A percentile compares a stretch with the other conserved stretches of the same genome.
Evolutionary conservation across 1,284 basidiomycete species (phyloP).

Genomic region (Calocybe gambosa): DNA sequence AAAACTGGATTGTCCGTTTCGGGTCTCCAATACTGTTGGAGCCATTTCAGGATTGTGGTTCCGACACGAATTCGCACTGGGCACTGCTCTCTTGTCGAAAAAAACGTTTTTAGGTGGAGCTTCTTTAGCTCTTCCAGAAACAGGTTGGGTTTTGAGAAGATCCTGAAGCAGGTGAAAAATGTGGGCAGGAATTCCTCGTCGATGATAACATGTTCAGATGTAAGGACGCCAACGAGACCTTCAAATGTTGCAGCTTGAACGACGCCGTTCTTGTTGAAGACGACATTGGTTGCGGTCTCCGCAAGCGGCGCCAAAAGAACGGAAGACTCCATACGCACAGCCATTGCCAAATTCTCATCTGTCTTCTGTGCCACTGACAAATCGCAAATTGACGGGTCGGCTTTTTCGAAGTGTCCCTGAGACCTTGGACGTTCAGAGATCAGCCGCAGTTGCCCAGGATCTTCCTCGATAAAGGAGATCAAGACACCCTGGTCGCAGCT

Average conservation of each 20-base stretch:
- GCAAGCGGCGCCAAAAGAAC: constrained; percentile 2
- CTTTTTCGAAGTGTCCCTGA: too few species aligned
- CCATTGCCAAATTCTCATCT: too few species aligned
- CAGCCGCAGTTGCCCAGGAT: background rate
- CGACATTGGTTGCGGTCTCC: constrained; percentile 14
- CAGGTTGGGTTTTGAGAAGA: constrained; percentile 57
- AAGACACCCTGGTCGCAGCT: background rate
- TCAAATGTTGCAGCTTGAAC: constrained; percentile 34
- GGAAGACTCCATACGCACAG: constrained; percentile 12
- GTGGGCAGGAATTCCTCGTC: constrained; percentile 36
- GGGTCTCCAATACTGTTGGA: constrained; percentile 68
- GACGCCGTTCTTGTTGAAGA: constrained; percentile 21
- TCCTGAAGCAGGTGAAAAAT: constrained; percentile 76
- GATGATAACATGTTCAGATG: constrained; percentile 31
- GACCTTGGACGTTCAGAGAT: background rate
- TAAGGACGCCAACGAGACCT: constrained; percentile 43
- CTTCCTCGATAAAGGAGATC: background rate
- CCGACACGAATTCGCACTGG: constrained; percentile 61
- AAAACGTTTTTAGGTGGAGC: constrained; percentile 42
- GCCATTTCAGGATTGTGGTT: constrained; percentile 68
- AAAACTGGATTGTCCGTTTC: constrained; percentile 39
- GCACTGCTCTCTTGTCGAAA: constrained; percentile 23
- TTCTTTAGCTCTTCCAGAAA: constrained; percentile 50
- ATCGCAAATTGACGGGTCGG: constrained; percentile 4
- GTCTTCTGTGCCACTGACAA: background rate